Evolutionary conservation across 2,329 filamentous ascomycete species (phyloP), one percentile per base, ranked within the genome.

Genomic region (Aspergillus sp.): DNA sequence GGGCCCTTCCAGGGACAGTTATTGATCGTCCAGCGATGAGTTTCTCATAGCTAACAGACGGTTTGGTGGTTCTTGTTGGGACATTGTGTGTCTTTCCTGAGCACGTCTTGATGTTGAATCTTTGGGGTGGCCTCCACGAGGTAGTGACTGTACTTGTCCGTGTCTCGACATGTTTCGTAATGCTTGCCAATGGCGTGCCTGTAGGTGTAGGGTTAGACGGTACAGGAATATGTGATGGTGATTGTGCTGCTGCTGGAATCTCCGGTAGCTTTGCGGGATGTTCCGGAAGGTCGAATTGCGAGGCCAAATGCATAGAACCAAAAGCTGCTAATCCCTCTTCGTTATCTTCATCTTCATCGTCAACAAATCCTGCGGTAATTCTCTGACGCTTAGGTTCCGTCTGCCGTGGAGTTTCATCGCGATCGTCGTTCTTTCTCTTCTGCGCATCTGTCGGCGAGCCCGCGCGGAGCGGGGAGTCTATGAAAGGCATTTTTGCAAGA

Each of bases 1-100:
- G 73, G 15, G 82, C 82, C 57, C 73, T 75, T 15, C 78, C 78
- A 27, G 74, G 66, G n/a, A 65, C 63, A 2, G 70, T 69, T 3
- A 63, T 66, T 7, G 80, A 82, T 12, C 79, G 72, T 44, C 72
- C 65, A 15, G 79, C 79, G 50, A 81, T 72, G 3, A 80, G 62
- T 50, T 72, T 69, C 57, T 82, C 75, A 49, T 79, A 82, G 0
- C 77, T 68, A 6, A 74, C 49, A 0, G 62, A 49, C 5, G 63
- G 53, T 15, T 63, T 53, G 7, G 60, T 56, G 20, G 62, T 61
- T 50, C 71, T 75, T 48, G 67, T 59, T 2, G 61, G 49, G 38
- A 80, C 63, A 35, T 67, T 66, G 43, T 78, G 66, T 0, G 64
- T 60, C 52, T 70, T 74, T 30, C 79, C 79, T 13, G 71, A 70